phyloP scores from a whole-genome alignment of 2,329 filamentous ascomycete species.

The Aspergillus alliaceus region DNA sequence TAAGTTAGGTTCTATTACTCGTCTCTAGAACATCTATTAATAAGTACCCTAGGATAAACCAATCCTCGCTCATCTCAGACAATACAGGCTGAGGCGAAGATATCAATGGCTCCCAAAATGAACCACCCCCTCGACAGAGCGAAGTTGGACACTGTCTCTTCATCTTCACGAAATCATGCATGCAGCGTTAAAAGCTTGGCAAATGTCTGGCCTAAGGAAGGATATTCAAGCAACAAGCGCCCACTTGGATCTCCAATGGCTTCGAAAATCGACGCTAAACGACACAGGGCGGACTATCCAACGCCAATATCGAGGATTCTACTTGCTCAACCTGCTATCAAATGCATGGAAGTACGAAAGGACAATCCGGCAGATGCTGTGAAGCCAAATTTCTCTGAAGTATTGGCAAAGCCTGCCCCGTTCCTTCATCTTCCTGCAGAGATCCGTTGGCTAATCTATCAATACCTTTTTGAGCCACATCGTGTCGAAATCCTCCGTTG shows the following conservation, averaged over 20 bases:
- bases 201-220: neutral
- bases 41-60: neutral
- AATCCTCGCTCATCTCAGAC: neutral
- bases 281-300: neutral
- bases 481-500: slow-evolving; percentile 30
- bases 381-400: too few relatives aligned
- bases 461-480: slow-evolving; percentile 54
- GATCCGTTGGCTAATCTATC: slow-evolving; percentile 68
- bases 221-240: neutral
- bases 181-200: neutral
- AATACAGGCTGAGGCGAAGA: neutral
- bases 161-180: neutral
- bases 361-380: too few relatives aligned
- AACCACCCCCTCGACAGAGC: neutral
- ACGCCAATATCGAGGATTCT: neutral
- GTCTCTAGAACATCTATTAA: neutral
- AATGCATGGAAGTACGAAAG: neutral
- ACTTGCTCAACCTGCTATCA: neutral
- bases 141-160: neutral
- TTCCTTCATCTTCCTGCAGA: slow-evolving; percentile 70
- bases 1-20: neutral
- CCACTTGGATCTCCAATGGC: neutral
- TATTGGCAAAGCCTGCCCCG: slow-evolving; percentile 41
- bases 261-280: neutral
- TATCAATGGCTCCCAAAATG: neutral